These are phyloP conservation scores for Podila epicladia DNA, from an alignment of 192 early-diverging fungal species.

Conservation along the genomic window DNA sequence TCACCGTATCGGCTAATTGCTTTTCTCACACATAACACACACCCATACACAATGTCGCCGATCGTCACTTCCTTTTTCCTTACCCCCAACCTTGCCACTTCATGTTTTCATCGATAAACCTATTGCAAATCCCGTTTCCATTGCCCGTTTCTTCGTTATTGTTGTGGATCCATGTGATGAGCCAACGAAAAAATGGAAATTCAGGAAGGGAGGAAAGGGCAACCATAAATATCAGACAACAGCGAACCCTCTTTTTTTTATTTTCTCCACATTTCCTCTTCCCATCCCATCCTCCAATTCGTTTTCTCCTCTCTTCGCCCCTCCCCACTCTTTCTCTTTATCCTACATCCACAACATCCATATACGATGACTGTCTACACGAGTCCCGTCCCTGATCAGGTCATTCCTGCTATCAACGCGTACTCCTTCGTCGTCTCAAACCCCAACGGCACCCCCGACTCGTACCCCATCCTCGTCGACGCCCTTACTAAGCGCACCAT, in stretches of 20 bases:
- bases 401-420: slow-evolving; percentile 55
- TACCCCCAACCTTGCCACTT: too few relatives aligned
- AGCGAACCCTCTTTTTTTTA: background rate
- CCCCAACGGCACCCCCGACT: slow-evolving; percentile 44
- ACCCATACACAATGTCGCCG: too few relatives aligned
- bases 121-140: too few relatives aligned
- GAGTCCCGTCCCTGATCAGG: slow-evolving; percentile 41
- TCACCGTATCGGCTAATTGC: too few relatives aligned
- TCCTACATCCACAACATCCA: background rate
- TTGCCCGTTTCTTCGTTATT: too few relatives aligned
- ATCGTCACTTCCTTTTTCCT: too few relatives aligned
- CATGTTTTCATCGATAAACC: too few relatives aligned
- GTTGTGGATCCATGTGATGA: too few relatives aligned
- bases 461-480: slow-evolving; percentile 56
- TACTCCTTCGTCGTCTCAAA: slow-evolving; percentile 55
- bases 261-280: background rate
- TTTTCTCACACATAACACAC: too few relatives aligned
- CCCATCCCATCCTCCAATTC: background rate
- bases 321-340: background rate
- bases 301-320: background rate
- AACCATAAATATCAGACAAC: too few relatives aligned
- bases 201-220: too few relatives aligned
- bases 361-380: slow-evolving; percentile 46
- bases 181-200: too few relatives aligned
- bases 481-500: slow-evolving; percentile 38